These are phyloP conservation scores for Ophiostoma sp. DNA, from an alignment of 2,329 filamentous ascomycete species.

Conservation along the genomic window DNA sequence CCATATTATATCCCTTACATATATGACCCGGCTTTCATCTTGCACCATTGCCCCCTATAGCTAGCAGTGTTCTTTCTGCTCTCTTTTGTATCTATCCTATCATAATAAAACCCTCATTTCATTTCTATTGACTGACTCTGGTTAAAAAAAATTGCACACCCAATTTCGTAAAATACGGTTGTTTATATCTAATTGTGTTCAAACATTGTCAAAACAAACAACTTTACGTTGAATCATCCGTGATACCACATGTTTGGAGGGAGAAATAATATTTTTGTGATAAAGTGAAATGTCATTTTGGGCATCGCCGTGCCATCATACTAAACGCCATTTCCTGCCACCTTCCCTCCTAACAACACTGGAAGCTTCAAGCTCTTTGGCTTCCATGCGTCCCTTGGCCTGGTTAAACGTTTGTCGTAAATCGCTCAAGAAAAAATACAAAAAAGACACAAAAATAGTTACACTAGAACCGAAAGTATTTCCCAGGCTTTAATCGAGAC, in stretches of 20 bases:
- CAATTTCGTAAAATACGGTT: neutral
- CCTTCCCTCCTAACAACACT: neutral
- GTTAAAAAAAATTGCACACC: no score
- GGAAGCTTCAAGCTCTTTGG: slow-evolving; percentile 1
- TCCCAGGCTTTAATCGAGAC: neutral
- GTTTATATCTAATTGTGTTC: neutral
- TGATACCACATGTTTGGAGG: neutral
- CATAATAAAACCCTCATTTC: neutral
- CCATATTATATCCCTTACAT: neutral
- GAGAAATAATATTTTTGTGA: neutral
- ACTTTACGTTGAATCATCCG: neutral
- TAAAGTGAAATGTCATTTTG: slow-evolving; percentile 13
- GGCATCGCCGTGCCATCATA: slow-evolving; percentile 17
- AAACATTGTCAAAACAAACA: neutral
- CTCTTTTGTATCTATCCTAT: neutral
- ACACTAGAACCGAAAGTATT: neutral
- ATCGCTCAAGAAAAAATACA: slow-evolving; percentile 10
- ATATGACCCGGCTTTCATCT: neutral
- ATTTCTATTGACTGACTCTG: neutral
- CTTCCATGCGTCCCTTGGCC: neutral
- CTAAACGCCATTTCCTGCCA: slow-evolving; percentile 16
- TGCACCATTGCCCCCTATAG: neutral
- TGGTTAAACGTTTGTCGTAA: neutral
- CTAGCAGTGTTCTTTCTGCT: neutral
- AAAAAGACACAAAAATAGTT: slow-evolving; percentile 9